phyloP scores from a whole-genome alignment of 495 filamentous ascomycete genomes.

The Aspergillus kassunensis region DNA sequence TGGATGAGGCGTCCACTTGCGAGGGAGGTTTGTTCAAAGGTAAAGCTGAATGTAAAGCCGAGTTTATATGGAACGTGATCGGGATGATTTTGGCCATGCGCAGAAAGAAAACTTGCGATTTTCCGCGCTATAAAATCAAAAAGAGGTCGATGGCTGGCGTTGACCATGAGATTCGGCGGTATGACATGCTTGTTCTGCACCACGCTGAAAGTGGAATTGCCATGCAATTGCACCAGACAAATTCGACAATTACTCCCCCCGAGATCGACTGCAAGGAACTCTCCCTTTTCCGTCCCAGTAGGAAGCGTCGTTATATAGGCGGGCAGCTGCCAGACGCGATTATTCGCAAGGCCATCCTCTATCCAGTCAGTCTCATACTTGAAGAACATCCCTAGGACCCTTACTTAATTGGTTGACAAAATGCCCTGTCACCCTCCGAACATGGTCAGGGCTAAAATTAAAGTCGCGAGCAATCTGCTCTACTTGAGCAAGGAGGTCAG shows the following conservation, averaged over 20 bases:
- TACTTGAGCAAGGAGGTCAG: slow-evolving; percentile 5
- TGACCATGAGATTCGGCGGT: slow-evolving; percentile 17
- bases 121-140: slow-evolving; percentile 23
- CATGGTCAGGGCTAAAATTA: neutral
- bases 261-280: slow-evolving; percentile 63
- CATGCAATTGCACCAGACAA: slow-evolving; percentile 58
- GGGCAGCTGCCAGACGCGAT: slow-evolving; percentile 1
- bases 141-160: slow-evolving; percentile 14
- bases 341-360: slow-evolving; percentile 1
- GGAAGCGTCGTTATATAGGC: slow-evolving; percentile 40
- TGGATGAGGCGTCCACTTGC: slow-evolving; percentile 15
- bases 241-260: slow-evolving; percentile 69
- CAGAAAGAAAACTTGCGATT: slow-evolving; percentile 8
- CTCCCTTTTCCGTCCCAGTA: slow-evolving; percentile 49
- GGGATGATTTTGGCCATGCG: neutral
- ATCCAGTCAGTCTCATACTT: too few relatives aligned
- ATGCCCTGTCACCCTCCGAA: neutral
- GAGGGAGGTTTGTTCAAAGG: slow-evolving; percentile 18
- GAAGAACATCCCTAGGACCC: too few relatives aligned
- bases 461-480: neutral
- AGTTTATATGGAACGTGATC: slow-evolving; percentile 15
- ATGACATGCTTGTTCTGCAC: slow-evolving; percentile 14
- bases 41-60: slow-evolving; percentile 25
- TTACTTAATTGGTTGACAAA: slow-evolving; percentile 1
- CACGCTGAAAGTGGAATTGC: slow-evolving; percentile 23